Evolutionary conservation across 495 filamentous ascomycete species (phyloP).

Genomic region (Daldinia loculata): DNA sequence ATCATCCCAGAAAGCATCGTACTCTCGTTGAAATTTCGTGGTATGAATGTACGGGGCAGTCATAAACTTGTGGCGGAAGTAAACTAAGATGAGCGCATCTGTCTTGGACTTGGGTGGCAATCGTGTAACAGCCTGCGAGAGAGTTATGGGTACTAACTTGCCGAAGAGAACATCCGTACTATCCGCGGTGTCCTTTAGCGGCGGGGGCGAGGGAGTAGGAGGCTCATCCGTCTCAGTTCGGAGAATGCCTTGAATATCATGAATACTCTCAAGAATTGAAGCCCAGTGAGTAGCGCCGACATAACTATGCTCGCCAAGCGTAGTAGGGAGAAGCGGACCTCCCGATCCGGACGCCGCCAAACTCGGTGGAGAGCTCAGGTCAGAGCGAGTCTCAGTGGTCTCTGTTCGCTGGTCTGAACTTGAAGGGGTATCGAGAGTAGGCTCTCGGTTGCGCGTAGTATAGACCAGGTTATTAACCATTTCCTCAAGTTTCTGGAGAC

Average conservation of each 20-base stretch:
- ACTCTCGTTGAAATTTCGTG: conserved; percentile 55
- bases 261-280: conserved; percentile 57
- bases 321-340: conserved; percentile 37
- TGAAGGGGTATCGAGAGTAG: conserved; percentile 35
- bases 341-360: conserved; percentile 28
- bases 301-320: conserved; percentile 47
- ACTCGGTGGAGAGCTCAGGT: conserved; percentile 37
- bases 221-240: conserved; percentile 45
- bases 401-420: conserved; percentile 38
- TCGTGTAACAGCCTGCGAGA: conserved; percentile 48
- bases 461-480: conserved; percentile 57
- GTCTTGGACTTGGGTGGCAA: conserved; percentile 51
- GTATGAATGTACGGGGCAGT: conserved; percentile 51
- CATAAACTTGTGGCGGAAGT: conserved; percentile 55
- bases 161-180: conserved; percentile 43
- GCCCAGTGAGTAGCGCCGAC: conserved; percentile 60
- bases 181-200: conserved; percentile 27
- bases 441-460: conserved; percentile 20
- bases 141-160: conserved; percentile 41
- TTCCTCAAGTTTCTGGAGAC: conserved; percentile 59
- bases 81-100: conserved; percentile 54
- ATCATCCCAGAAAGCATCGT: conserved; percentile 58
- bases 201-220: conserved; percentile 37
- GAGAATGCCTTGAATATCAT: conserved; percentile 47
- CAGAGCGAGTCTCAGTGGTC: conserved; percentile 32